phyloP scores from a whole-genome alignment of 176 grass and related monocot genomes.

The Oryza rufipogon region DNA sequence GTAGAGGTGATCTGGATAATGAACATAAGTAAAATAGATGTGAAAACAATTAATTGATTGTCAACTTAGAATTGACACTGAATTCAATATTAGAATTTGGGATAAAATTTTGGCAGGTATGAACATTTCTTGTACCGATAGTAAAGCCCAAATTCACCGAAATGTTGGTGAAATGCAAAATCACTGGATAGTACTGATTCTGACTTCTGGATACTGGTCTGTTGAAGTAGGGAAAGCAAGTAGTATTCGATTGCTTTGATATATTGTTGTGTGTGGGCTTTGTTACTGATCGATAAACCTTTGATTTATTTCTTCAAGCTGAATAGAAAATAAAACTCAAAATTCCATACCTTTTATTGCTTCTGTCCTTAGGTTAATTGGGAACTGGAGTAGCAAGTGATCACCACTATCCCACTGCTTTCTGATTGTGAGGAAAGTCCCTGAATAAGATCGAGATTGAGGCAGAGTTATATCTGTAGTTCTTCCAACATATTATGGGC shows the following conservation, averaged over 20 bases:
- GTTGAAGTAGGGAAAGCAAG: too few relatives aligned
- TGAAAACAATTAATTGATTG: neutral
- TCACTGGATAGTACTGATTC: neutral
- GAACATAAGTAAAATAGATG: neutral
- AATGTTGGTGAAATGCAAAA: neutral
- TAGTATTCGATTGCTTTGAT: neutral
- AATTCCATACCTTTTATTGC: slow-evolving; percentile 69
- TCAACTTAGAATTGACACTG: neutral
- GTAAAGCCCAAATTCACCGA: neutral
- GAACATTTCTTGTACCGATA: neutral
- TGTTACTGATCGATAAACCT: neutral
- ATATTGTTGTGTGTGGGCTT: neutral
- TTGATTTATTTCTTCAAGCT: neutral
- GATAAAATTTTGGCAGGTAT: neutral
- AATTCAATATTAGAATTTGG: neutral
- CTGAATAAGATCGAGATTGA: slow-evolving; percentile 40
- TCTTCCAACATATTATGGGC: neutral
- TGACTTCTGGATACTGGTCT: neutral
- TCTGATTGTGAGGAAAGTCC: slow-evolving; percentile 64
- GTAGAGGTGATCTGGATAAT: neutral
- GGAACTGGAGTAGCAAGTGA: slow-evolving; percentile 55
- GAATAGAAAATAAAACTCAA: neutral
- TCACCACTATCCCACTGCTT: slow-evolving; percentile 71
- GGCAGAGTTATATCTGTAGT: neutral
- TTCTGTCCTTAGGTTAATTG: slow-evolving; percentile 69